Evolutionary conservation across 352 stramenopile species (phyloP).

Genomic region (Phytophthora syringae): DNA sequence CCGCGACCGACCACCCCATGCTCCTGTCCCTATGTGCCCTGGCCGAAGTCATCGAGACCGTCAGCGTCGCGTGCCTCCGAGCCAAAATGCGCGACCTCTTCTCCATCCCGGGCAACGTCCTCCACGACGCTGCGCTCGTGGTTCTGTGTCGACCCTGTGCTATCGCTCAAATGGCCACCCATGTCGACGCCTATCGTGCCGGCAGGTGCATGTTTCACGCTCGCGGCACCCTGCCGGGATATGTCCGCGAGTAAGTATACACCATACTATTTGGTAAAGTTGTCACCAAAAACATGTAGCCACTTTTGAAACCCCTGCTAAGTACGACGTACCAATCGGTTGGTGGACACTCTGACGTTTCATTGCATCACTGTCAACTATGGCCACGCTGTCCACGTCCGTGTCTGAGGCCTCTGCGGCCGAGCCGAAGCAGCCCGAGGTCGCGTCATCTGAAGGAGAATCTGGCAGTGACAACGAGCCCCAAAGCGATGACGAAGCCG

Average conservation of each 20-base stretch:
- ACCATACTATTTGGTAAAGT: too few relatives aligned
- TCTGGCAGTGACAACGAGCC: slow-evolving; percentile 14
- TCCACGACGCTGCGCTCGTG: slow-evolving; percentile 40
- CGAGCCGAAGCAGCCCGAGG: slow-evolving; percentile 8
- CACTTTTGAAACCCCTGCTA: background rate
- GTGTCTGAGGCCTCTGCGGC: background rate
- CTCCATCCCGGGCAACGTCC: slow-evolving; percentile 46
- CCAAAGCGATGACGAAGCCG: slow-evolving; percentile 23
- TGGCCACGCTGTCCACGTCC: slow-evolving; percentile 18
- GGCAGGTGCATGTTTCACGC: slow-evolving; percentile 44
- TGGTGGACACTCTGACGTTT: slow-evolving; percentile 12
- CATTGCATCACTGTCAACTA: slow-evolving; percentile 6
- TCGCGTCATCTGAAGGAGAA: background rate
- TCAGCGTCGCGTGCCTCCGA: slow-evolving; percentile 35
- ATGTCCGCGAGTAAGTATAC: slow-evolving; percentile 17
- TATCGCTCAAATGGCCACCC: slow-evolving; percentile 61
- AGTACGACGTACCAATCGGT: slow-evolving; percentile 11
- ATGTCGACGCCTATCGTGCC: slow-evolving; percentile 48
- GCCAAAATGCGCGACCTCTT: slow-evolving; percentile 54
- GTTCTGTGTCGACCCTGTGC: slow-evolving; percentile 51
- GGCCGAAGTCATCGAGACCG: slow-evolving; percentile 17
- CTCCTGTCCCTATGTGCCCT: slow-evolving; percentile 13
- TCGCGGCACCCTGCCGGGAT: slow-evolving; percentile 46
- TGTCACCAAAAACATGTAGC: background rate
- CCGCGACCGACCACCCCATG: background rate